Conservation (phyloP, 225 moss, liverwort and hornwort species). For the Bryoerythrophyllum caledonicum region DNA sequence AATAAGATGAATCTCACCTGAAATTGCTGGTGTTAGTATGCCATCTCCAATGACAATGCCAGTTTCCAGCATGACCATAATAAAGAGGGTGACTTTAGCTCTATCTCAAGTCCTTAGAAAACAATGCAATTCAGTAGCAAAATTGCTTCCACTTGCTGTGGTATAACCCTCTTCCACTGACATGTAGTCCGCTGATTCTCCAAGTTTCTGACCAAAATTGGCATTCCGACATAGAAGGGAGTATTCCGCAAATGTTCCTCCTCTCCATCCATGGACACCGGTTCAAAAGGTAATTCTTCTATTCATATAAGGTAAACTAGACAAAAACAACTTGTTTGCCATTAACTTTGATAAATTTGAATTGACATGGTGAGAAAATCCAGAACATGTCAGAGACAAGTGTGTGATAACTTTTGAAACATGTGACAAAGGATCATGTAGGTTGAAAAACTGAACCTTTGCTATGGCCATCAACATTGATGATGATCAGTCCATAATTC, state of each 20-base stretch:
- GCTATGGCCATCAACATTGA: slow-evolving; percentile 74
- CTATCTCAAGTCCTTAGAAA: slow-evolving; percentile 46
- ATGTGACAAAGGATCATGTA: background rate
- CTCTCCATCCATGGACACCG: slow-evolving; percentile 30
- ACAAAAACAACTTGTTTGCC: background rate
- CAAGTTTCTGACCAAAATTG: slow-evolving; percentile 55
- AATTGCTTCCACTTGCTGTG: slow-evolving; percentile 7
- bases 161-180: slow-evolving; percentile 16
- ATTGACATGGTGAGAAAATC: background rate
- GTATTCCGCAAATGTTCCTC: slow-evolving; percentile 75
- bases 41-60: slow-evolving; percentile 83
- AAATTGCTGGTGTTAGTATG: slow-evolving; percentile 85
- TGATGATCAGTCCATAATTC: slow-evolving; percentile 71
- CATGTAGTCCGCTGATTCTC: slow-evolving; percentile 24
- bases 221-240: slow-evolving; percentile 61
- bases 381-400: background rate
- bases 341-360: too few species aligned
- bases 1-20: slow-evolving; percentile 48
- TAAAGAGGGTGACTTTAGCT: slow-evolving; percentile 50
- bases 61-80: slow-evolving; percentile 61
- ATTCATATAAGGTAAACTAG: background rate
- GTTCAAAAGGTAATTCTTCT: slow-evolving; percentile 4
- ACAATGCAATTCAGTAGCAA: slow-evolving; percentile 26
- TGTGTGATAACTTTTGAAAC: background rate
- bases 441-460: slow-evolving; percentile 52